phyloP scores from a whole-genome alignment of 495 filamentous ascomycete species.

The Rusavskia elegans region DNA sequence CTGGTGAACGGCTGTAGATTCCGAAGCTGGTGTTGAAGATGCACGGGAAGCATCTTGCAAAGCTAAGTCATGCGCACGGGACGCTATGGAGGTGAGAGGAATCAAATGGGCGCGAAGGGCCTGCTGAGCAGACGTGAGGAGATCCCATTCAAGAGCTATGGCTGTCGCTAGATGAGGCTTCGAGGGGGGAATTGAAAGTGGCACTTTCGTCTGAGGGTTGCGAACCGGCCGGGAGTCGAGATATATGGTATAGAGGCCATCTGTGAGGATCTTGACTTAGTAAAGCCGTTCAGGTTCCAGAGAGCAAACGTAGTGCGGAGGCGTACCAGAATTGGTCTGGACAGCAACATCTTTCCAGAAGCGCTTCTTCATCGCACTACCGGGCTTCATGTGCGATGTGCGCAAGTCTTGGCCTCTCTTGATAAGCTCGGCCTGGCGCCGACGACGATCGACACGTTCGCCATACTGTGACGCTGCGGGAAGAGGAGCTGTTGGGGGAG shows the following conservation, averaged over 20 bases:
- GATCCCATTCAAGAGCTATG: slow-evolving; percentile 86
- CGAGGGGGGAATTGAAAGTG: slow-evolving; percentile 51
- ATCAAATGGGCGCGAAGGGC: slow-evolving; percentile 67
- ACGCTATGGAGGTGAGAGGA: slow-evolving; percentile 72
- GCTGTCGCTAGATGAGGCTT: slow-evolving; percentile 77
- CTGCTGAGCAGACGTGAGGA: slow-evolving; percentile 60
- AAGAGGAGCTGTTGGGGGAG: slow-evolving; percentile 62
- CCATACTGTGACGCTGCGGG: slow-evolving; percentile 37
- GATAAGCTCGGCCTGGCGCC: slow-evolving; percentile 37
- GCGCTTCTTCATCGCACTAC: slow-evolving; percentile 41
- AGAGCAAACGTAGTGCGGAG: background rate
- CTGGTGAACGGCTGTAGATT: background rate
- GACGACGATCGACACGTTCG: slow-evolving; percentile 34
- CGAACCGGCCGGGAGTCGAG: slow-evolving; percentile 73
- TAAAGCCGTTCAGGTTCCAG: background rate
- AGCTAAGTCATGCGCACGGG: slow-evolving; percentile 64
- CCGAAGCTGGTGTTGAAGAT: background rate
- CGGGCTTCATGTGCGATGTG: slow-evolving; percentile 20
- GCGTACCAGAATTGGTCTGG: slow-evolving; percentile 32
- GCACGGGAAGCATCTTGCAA: slow-evolving; percentile 38
- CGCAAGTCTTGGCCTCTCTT: slow-evolving; percentile 29
- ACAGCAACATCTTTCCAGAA: slow-evolving; percentile 79
- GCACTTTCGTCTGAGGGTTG: slow-evolving; percentile 49
- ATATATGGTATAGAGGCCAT: slow-evolving; percentile 49
- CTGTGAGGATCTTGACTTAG: slow-evolving; percentile 16